Percentiles rank a stretch among this genome's conserved stretches.
Evolutionary conservation across 352 stramenopile species (phyloP).

Genomic region (Phytophthora rubi): DNA sequence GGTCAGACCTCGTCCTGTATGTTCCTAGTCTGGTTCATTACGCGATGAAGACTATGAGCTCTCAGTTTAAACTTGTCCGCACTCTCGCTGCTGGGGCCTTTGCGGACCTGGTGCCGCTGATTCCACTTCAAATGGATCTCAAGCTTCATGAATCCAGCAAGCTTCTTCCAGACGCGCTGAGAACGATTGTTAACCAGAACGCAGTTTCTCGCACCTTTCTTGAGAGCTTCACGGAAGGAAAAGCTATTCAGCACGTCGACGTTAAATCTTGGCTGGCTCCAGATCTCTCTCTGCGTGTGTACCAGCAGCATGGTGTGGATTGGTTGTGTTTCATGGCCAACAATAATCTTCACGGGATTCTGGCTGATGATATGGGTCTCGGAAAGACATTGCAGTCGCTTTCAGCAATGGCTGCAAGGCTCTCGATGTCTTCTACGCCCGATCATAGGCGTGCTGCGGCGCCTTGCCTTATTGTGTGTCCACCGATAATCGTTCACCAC

Average conservation of each 20-base stretch:
- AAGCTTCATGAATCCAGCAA: conserved; percentile 13
- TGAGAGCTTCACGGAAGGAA: conserved; percentile 62
- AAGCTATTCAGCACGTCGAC: conserved; percentile 54
- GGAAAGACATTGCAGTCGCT: conserved; percentile 97
- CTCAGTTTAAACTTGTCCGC: conserved; percentile 46
- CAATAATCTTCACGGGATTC: conserved; percentile 80
- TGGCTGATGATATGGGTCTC: conserved; percentile 91
- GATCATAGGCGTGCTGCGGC: not conserved
- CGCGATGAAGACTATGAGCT: conserved; percentile 72
- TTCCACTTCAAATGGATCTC: conserved; percentile 82
- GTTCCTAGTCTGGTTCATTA: conserved; percentile 76
- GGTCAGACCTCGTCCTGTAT: conserved; percentile 50
- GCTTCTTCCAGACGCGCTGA: conserved; percentile 17
- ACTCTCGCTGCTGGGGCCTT: conserved; percentile 66
- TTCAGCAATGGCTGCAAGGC: conserved; percentile 81
- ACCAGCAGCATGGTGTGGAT: conserved; percentile 83
- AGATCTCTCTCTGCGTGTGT: conserved; percentile 53
- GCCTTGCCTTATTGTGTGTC: conserved; percentile 92
- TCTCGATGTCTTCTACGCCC: conserved; percentile 23
- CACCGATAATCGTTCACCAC: conserved; percentile 94
- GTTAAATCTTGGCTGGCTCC: conserved; percentile 39
- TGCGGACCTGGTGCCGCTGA: conserved; percentile 69
- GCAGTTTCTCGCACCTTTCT: conserved; percentile 72
- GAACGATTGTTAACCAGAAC: conserved; percentile 52
- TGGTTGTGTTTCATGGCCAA: conserved; percentile 77